Conservation (phyloP, 495 filamentous ascomycete genomes). For the Penicillium alfredii region DNA sequence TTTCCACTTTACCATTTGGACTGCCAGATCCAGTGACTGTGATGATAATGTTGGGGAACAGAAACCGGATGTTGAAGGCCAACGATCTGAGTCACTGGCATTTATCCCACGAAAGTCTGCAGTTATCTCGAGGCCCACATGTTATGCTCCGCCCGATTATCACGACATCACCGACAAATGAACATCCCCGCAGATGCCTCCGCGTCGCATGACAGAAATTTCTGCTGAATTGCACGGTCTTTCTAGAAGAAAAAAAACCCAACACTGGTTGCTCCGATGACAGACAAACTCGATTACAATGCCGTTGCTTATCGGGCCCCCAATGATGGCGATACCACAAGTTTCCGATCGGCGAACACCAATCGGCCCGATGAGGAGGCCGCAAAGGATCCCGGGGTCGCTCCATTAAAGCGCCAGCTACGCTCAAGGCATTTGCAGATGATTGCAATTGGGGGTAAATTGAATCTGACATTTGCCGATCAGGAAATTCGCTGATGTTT, state of each 20-base stretch:
- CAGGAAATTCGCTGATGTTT: slow-evolving; percentile 1
- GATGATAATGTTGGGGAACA: too few relatives aligned
- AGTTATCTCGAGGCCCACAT: too few relatives aligned
- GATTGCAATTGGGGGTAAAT: slow-evolving; percentile 56
- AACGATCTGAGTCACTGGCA: too few relatives aligned
- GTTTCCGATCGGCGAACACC: slow-evolving; percentile 3
- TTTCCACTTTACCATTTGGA: too few relatives aligned
- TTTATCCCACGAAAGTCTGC: too few relatives aligned
- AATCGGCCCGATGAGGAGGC: slow-evolving; percentile 5
- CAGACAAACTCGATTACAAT: slow-evolving; percentile 6
- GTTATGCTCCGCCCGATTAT: slow-evolving; percentile 12
- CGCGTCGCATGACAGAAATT: too few relatives aligned
- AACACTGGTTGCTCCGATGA: slow-evolving; percentile 5
- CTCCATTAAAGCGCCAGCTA: slow-evolving; percentile 46
- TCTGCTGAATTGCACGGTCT: slow-evolving; percentile 1
- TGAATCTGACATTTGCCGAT: slow-evolving; percentile 28
- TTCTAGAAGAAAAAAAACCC: background rate
- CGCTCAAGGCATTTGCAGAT: slow-evolving; percentile 63
- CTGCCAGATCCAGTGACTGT: too few relatives aligned
- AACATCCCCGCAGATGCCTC: slow-evolving; percentile 2
- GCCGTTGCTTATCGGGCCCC: slow-evolving; percentile 8
- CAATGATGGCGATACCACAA: slow-evolving; percentile 2
- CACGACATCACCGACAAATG: slow-evolving; percentile 32
- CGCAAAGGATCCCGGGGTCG: slow-evolving; percentile 18
- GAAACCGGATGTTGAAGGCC: too few relatives aligned